A percentile compares a stretch with the other conserved stretches of the same genome.
Conservation (phyloP, 768 basidiomycete genomes). For the Lenzites betulinus region DNA sequence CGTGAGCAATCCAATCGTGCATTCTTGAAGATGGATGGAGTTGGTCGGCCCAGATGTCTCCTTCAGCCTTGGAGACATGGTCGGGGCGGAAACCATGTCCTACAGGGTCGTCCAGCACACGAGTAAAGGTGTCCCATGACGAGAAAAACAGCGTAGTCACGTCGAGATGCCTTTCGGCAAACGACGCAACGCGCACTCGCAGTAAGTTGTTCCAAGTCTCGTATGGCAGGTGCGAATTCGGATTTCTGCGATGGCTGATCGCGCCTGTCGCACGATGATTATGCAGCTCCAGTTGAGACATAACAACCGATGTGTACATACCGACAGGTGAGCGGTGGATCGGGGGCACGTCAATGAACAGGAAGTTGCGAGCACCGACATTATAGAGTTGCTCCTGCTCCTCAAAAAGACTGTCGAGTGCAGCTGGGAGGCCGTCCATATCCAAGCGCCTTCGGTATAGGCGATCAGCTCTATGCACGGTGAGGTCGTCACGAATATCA, state of each 20-base stretch:
- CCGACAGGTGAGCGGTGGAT: conserved; percentile 50
- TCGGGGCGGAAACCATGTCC: conserved; percentile 40
- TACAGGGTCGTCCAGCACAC: conserved; percentile 48
- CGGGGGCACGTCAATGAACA: conserved; percentile 63
- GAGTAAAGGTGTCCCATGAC: conserved; percentile 46
- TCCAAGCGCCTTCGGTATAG: neutral
- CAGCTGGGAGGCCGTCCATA: conserved; percentile 3
- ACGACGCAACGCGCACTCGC: conserved; percentile 33
- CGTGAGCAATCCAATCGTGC: conserved; percentile 50
- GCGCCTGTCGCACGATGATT: neutral
- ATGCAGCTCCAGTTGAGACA: neutral
- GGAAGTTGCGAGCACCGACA: conserved; percentile 50
- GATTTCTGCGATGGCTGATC: neutral
- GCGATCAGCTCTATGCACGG: neutral
- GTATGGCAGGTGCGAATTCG: conserved; percentile 9
- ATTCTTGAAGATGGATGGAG: conserved; percentile 56
- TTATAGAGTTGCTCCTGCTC: conserved; percentile 52
- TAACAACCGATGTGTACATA: conserved; percentile 3
- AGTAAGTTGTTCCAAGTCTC: conserved; percentile 51
- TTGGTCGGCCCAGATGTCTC: conserved; percentile 52
- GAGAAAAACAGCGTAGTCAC: conserved; percentile 52
- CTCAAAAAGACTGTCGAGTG: conserved; percentile 41
- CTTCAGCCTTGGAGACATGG: conserved; percentile 37
- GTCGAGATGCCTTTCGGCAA: conserved; percentile 45
- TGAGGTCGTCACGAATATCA: neutral